Conservation (phyloP, 2,329 filamentous ascomycete genomes). For the Blastomyces percursus region DNA sequence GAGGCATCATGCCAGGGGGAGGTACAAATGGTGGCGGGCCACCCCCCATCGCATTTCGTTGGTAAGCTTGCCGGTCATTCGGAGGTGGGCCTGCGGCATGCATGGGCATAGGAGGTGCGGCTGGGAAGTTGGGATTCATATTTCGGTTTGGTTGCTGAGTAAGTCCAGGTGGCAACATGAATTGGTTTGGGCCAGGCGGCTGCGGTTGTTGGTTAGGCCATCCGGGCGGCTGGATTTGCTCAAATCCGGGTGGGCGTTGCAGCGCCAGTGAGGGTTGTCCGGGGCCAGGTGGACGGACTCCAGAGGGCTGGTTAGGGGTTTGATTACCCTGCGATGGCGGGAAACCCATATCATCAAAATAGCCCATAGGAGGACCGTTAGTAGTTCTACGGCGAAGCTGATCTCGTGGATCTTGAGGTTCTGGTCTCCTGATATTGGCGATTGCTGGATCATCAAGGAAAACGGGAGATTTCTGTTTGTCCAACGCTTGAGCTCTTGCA, state of each 20-base stretch:
- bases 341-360: conserved; percentile 33
- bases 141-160: conserved; percentile 25
- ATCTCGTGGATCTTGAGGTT: conserved; percentile 21
- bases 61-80: conserved; percentile 29
- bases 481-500: conserved; percentile 24
- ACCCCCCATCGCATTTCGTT: conserved; percentile 23
- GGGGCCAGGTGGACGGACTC: conserved; percentile 22
- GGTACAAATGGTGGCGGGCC: conserved; percentile 23
- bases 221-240: conserved; percentile 32
- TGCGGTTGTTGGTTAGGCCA: conserved; percentile 29
- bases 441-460: conserved; percentile 37
- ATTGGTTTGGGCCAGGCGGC: conserved; percentile 23
- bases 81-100: conserved; percentile 25
- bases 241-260: conserved; percentile 36
- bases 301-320: conserved; percentile 27
- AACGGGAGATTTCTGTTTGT: conserved; percentile 26
- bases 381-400: conserved; percentile 29
- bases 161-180: conserved; percentile 32
- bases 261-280: conserved; percentile 30
- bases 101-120: conserved; percentile 28
- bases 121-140: conserved; percentile 29
- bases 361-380: conserved; percentile 30
- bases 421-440: conserved; percentile 32
- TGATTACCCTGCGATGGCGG: conserved; percentile 24
- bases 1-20: conserved; percentile 37